phyloP scores from a whole-genome alignment of 1,139 yeast species.

The Yamadazyma pseudoaaseri region DNA sequence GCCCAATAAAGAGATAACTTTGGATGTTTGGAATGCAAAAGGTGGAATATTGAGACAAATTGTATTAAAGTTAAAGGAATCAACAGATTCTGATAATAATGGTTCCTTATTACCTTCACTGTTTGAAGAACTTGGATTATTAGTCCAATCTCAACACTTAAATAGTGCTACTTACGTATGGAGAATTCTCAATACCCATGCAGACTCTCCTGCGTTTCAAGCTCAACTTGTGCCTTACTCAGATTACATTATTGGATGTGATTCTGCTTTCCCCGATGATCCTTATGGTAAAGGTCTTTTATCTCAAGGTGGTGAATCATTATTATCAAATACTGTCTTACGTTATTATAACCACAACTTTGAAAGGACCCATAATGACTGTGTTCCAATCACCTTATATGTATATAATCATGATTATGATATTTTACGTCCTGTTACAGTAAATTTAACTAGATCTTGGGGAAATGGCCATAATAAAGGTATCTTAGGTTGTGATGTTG shows the following conservation, averaged over 20 bases:
- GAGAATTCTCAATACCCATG: slow-evolving; percentile 76
- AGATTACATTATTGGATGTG: slow-evolving; percentile 89
- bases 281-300: slow-evolving; percentile 56
- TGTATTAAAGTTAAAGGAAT: slow-evolving; percentile 36
- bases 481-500: slow-evolving; percentile 90
- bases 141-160: slow-evolving; percentile 76
- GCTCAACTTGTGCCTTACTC: slow-evolving; percentile 84
- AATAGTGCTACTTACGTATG: slow-evolving; percentile 80
- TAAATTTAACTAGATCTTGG: slow-evolving; percentile 49
- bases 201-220: slow-evolving; percentile 78
- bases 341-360: slow-evolving; percentile 55
- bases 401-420: slow-evolving; percentile 90
- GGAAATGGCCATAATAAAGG: slow-evolving; percentile 61
- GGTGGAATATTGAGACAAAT: slow-evolving; percentile 70
- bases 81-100: slow-evolving; percentile 1
- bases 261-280: slow-evolving; percentile 46
- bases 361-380: slow-evolving; percentile 30
- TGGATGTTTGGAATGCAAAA: slow-evolving; percentile 86
- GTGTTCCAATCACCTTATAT: slow-evolving; percentile 53
- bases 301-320: slow-evolving; percentile 82
- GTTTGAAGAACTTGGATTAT: slow-evolving; percentile 53
- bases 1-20: slow-evolving; percentile 39
- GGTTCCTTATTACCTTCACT: slow-evolving; percentile 13
- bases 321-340: slow-evolving; percentile 64
- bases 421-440: slow-evolving; percentile 81